Conservation (phyloP, 2,329 filamentous ascomycete genomes). For the Talaromyces albobiverticillius region DNA sequence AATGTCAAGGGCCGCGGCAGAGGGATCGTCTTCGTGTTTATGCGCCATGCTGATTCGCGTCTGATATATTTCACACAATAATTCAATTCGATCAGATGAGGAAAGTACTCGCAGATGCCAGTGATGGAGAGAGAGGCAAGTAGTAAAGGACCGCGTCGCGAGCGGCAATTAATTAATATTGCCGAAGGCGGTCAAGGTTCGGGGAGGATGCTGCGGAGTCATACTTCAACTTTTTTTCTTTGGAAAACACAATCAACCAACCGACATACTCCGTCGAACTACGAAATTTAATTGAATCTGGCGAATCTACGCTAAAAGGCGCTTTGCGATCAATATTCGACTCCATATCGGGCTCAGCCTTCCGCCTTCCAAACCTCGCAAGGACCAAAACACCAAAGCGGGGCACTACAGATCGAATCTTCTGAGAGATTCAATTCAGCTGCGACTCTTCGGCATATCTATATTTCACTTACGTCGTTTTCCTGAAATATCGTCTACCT, state of each 20-base stretch:
- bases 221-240: conserved; percentile 6
- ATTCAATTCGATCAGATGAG: neutral
- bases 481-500: neutral
- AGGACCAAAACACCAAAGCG: neutral
- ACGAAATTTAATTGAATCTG: neutral
- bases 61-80: neutral
- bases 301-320: neutral
- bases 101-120: neutral
- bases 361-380: neutral
- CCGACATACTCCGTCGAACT: neutral
- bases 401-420: conserved; percentile 4
- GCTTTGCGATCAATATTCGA: neutral
- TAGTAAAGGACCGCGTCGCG: neutral
- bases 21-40: neutral
- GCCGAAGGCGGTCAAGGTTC: conserved; percentile 13
- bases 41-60: neutral
- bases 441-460: too few species aligned
- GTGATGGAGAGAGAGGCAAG: neutral
- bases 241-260: neutral
- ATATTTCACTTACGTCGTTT: neutral
- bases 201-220: conserved; percentile 2
- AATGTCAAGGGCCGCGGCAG: conserved; percentile 19
- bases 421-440: too few species aligned
- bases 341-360: neutral
- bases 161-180: conserved; percentile 2